Evolutionary conservation across 805 yeast species (phyloP).

Genomic region (Barnettozyma botsteinii): DNA sequence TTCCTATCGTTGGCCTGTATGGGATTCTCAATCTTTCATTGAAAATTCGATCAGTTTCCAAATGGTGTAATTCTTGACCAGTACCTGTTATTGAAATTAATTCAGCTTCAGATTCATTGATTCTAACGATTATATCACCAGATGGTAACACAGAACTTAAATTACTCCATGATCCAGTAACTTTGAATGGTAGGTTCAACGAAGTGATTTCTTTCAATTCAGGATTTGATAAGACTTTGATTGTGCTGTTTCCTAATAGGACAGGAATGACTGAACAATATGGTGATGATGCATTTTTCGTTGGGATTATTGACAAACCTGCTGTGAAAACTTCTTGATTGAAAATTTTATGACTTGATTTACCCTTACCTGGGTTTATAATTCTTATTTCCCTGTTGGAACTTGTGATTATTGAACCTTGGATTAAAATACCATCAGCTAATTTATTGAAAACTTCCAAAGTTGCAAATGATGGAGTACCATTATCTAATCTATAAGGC

Average conservation of each 20-base stretch:
- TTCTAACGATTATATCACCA: constrained; percentile 55
- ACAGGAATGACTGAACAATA: constrained; percentile 44
- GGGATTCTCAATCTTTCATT: constrained; percentile 66
- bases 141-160: constrained; percentile 43
- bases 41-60: constrained; percentile 54
- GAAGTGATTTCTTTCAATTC: constrained; percentile 53
- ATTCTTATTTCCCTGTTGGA: constrained; percentile 60
- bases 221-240: constrained; percentile 49
- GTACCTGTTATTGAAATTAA: constrained; percentile 45
- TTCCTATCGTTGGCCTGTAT: constrained; percentile 70
- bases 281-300: constrained; percentile 21
- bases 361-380: constrained; percentile 52
- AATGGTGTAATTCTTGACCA: constrained; percentile 24
- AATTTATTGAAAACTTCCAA: constrained; percentile 51
- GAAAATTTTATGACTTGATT: constrained; percentile 57
- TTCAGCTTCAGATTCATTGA: constrained; percentile 48
- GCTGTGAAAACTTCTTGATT: constrained; percentile 38
- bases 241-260: constrained; percentile 40
- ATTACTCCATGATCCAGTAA: constrained; percentile 36
- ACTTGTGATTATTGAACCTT: constrained; percentile 54
- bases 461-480: constrained; percentile 61
- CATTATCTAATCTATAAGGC: constrained; percentile 53
- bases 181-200: constrained; percentile 37
- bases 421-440: constrained; percentile 53
- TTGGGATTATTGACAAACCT: constrained; percentile 45